Conservation (phyloP, 1,284 basidiomycete species). For the Apiotrichum porosum region DNA sequence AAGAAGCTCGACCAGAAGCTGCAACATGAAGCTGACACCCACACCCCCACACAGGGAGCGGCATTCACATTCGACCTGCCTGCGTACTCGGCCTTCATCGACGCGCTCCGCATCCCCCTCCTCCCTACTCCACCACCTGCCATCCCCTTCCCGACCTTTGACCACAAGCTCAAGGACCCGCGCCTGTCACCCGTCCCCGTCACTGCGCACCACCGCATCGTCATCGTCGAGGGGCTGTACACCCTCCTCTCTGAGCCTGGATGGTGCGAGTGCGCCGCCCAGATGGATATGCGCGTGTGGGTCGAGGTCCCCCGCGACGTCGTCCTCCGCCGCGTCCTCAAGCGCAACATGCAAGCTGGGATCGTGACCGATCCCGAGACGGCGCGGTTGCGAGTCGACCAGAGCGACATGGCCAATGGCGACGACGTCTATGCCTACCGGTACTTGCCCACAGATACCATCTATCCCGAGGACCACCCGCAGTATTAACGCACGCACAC, state of each 20-base stretch:
- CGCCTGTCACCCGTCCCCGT: conserved; percentile 53
- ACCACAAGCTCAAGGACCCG: conserved; percentile 55
- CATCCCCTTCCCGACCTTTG: conserved; percentile 47
- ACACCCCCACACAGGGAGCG: conserved; percentile 45
- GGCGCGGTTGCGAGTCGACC: conserved; percentile 6
- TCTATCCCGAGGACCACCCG: conserved; percentile 7
- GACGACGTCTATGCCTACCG: conserved; percentile 18
- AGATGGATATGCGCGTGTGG: conserved; percentile 75
- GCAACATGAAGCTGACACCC: not conserved
- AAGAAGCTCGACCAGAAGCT: no score
- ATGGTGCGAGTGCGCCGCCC: conserved; percentile 64
- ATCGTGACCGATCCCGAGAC: conserved; percentile 9
- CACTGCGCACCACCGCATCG: conserved; percentile 61
- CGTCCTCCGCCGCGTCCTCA: conserved; percentile 63
- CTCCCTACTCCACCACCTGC: conserved; percentile 53
- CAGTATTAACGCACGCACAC: not conserved
- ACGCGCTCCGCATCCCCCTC: conserved; percentile 55
- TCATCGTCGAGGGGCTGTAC: conserved; percentile 82
- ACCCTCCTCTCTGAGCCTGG: conserved; percentile 64
- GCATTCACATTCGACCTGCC: conserved; percentile 50
- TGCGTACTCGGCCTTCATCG: conserved; percentile 68
- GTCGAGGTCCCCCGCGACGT: conserved; percentile 60
- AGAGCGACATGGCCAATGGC: conserved; percentile 25
- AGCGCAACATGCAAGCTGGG: conserved; percentile 42
- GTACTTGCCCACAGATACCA: conserved; percentile 18